Base-by-base conservation (phyloP, 1,284 basidiomycete species). In the Apiotrichum akiyoshidainum region DNA sequence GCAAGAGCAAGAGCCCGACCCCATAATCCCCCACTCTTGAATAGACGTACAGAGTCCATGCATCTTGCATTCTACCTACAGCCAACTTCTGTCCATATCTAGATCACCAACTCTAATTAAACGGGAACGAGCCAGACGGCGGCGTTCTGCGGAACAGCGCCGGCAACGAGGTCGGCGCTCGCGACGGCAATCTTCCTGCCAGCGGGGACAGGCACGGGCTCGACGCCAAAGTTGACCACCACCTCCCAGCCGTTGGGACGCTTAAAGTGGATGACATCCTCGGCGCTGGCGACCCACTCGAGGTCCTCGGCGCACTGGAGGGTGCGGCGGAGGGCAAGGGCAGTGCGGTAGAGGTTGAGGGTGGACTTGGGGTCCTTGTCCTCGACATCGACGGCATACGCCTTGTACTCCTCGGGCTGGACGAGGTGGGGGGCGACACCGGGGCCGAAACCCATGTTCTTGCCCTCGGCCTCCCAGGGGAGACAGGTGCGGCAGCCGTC, bases 401-500 rank as follows among this genome's bases (percentile, higher is more conserved):
- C 21, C 35, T 55, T 58, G 55, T 70, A 67, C 61, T 59, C 68
- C 4, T 58, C 61, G 11, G 74, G 74, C 58, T 66, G 65, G 52
- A 65, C 66, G 4, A 75, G 60, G 55, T 75, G 74, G 3, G 64
- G 63, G 49, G 45, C 52, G 31, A 56, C 65, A 16, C 58, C 48
- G 13, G 59, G 59, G 14, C 64, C 68, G 47, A 69, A 72, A 37
- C 72, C 72, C 52, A 69, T 69, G 60, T 68, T 71, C 42, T 52
- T 52, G 3, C 16, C 58, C 5, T 55, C 55, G 6, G 51, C 56
- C 14, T 47, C 41, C 58, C 56, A 61, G 1, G 59, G 73, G 12
- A 75, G 48, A 26, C 70, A 70, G 44, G 71, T 65, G 54, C 73
- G 62, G 62, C 73, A 75, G 34, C 73, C 73, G 53, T 75, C 73